Conservation (phyloP, 176 grass and related monocot genomes). For the Guadua angustifolia region DNA sequence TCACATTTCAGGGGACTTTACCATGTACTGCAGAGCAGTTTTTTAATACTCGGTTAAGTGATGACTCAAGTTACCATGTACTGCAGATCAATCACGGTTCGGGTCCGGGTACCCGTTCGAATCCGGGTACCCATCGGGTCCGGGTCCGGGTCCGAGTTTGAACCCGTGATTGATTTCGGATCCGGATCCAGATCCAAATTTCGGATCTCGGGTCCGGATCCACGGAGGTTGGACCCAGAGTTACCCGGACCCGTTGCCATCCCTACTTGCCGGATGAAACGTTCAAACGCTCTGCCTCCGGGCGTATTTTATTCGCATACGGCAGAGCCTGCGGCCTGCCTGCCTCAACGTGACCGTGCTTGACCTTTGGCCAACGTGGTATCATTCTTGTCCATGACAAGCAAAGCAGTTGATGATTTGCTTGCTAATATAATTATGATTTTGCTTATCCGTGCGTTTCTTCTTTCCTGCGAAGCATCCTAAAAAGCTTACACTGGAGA, state of each 20-base stretch:
- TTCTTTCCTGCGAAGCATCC: neutral
- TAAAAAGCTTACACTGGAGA: neutral
- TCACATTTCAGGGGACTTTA: constrained; percentile 78
- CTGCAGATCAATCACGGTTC: too few species aligned
- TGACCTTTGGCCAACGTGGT: neutral
- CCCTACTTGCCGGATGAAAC: neutral
- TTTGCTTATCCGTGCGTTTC: neutral
- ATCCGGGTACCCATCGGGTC: too few species aligned
- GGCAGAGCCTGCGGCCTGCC: too few species aligned
- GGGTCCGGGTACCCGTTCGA: too few species aligned
- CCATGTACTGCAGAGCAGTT: constrained; percentile 86
- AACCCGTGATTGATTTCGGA: too few species aligned
- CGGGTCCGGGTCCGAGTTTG: too few species aligned
- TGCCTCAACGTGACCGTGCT: neutral
- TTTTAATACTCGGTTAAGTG: constrained; percentile 69
- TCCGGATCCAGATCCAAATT: too few species aligned
- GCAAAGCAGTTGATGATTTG: neutral
- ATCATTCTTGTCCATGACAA: neutral
- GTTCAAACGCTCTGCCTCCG: neutral
- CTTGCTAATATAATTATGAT: neutral
- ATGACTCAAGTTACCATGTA: constrained; percentile 80
- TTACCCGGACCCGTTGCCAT: too few species aligned
- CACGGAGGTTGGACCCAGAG: too few species aligned
- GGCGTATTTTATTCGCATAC: neutral
- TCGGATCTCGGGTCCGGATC: too few species aligned